Percentiles rank a stretch among this genome's conserved stretches.
Conservation (phyloP, 2,329 filamentous ascomycete species). For the Tolypocladium pustulatum region DNA sequence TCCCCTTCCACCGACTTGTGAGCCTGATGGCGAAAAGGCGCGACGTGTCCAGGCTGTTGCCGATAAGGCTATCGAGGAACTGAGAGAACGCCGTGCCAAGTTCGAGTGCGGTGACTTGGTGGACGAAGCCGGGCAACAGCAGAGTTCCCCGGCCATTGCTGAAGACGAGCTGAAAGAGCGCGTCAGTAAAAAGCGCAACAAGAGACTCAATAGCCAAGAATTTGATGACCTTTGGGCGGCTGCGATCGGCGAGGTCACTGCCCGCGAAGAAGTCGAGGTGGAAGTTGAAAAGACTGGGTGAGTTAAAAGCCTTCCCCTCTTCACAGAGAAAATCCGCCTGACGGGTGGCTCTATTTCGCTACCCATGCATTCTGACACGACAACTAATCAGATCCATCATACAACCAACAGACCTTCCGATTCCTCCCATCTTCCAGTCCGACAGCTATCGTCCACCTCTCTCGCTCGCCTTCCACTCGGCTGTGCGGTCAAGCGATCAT, state of each 20-base stretch:
- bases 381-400: conserved; percentile 80
- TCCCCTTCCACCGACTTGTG: conserved; percentile 82
- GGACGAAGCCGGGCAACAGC: conserved; percentile 48
- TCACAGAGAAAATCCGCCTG: not conserved
- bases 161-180: conserved; percentile 70
- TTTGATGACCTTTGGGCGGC: conserved; percentile 81
- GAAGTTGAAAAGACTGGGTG: conserved; percentile 35
- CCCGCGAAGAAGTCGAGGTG: conserved; percentile 47
- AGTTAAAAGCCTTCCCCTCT: conserved; percentile 26
- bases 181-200: conserved; percentile 66
- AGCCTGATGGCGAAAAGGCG: conserved; percentile 88
- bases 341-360: not conserved
- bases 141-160: conserved; percentile 46
- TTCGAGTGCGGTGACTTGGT: conserved; percentile 77
- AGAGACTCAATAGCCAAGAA: conserved; percentile 74
- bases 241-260: conserved; percentile 61
- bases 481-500: conserved; percentile 68
- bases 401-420: conserved; percentile 60
- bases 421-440: conserved; percentile 50
- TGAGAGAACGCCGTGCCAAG: conserved; percentile 75
- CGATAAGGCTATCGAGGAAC: conserved; percentile 75
- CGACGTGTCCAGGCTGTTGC: conserved; percentile 79
- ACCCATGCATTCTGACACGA: conserved; percentile 38
- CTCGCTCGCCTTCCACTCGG: conserved; percentile 82
- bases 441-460: conserved; percentile 70